Conservation (phyloP, 768 basidiomycete species). For the Ramaria sp. region DNA sequence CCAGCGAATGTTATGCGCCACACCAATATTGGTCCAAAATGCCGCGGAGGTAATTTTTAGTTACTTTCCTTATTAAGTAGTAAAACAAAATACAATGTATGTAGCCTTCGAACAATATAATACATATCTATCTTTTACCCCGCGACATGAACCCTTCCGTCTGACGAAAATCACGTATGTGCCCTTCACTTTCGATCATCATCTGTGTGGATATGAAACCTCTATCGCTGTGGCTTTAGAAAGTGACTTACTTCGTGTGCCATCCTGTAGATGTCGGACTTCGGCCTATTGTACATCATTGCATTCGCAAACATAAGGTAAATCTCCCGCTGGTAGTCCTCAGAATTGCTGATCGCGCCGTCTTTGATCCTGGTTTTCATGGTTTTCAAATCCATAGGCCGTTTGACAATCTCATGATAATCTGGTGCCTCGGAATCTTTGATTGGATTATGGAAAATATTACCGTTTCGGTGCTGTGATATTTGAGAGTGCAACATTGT, state of each 20-base stretch:
- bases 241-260: constrained; percentile 68
- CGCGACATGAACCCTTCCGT: constrained; percentile 51
- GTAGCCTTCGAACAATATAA: constrained; percentile 2
- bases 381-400: constrained; percentile 94
- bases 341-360: constrained; percentile 65
- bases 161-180: constrained; percentile 61
- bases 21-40: no score
- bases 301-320: constrained; percentile 95
- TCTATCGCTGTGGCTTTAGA: background rate
- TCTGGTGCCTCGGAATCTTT: constrained; percentile 82
- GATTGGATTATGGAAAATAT: constrained; percentile 86
- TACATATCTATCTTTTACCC: constrained; percentile 9
- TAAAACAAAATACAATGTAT: background rate
- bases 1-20: background rate
- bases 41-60: background rate
- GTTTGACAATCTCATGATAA: constrained; percentile 84
- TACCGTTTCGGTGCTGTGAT: constrained; percentile 77
- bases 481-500: constrained; percentile 73
- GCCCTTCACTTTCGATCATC: constrained; percentile 62
- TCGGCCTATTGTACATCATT: constrained; percentile 90
- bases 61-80: background rate
- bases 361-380: constrained; percentile 82
- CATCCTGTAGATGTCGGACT: constrained; percentile 80
- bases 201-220: constrained; percentile 33
- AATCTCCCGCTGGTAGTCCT: constrained; percentile 85